Evolutionary conservation across 2,329 filamentous ascomycete genomes (phyloP).

Genomic region (Diplodia intermedia): DNA sequence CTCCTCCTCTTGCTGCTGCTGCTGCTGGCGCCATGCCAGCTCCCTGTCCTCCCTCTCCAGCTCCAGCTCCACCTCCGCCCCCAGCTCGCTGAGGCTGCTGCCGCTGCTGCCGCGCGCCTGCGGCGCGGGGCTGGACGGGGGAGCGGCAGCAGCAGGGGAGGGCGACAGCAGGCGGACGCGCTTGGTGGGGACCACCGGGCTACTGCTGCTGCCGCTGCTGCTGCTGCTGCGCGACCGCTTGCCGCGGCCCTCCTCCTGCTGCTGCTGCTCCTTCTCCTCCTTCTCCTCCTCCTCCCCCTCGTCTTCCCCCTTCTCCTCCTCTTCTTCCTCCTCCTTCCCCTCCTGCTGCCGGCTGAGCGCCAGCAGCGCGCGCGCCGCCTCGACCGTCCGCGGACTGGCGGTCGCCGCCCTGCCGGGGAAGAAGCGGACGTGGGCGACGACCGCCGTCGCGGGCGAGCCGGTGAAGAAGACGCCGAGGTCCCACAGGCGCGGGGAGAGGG

Average conservation of each 20-base stretch:
- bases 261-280: not conserved
- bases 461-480: conserved; percentile 4
- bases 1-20: not conserved
- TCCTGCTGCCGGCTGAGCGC: not conserved
- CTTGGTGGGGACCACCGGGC: not conserved
- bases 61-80: not conserved
- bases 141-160: no score
- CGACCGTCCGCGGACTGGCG: no score
- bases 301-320: no score
- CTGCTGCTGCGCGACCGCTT: not conserved
- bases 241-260: not conserved
- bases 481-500: not conserved
- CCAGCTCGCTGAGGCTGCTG: no score
- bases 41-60: not conserved
- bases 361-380: not conserved
- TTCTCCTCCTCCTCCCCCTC: no score
- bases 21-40: no score
- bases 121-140: no score
- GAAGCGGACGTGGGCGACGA: not conserved
- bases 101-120: no score
- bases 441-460: not conserved
- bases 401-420: no score
- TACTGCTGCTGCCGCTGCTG: not conserved
- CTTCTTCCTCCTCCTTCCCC: not conserved
- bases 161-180: not conserved